Evolutionary conservation across 805 yeast genomes (phyloP), one percentile per base, ranked within the genome.

Genomic region (Spencermartinsiella europaea): DNA sequence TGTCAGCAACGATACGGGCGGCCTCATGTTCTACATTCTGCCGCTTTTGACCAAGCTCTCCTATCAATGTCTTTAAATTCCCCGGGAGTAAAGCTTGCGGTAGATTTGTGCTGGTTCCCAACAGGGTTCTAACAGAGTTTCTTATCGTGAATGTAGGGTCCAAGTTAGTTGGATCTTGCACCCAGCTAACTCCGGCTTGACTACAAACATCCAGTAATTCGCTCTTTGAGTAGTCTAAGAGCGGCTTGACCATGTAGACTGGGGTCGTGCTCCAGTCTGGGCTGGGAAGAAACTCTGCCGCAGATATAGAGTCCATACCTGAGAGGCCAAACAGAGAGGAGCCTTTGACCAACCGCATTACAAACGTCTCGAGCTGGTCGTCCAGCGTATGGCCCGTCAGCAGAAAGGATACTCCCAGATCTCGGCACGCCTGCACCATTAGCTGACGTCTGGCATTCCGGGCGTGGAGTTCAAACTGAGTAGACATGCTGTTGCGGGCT

Each of bases 341-440:
- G 22, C 73, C 71, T 1, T 62, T 45, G 1, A 66, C 44, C 42
- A 83, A 65, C 31, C 95, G 62, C 58, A 80, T 71, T 19, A 82
- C 50, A 50, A 75, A 80, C 0, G 91, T 83, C 57, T 86, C 95
- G 12, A 81, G 45, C 56, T 83, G 88, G 60, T 86, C 95, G 56
- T 85, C 79, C 40, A 69, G 56, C 53, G 80, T 85, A 55, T 86
- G 95, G 0, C 84, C 95, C 35, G 80, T 65, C 19, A 80, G 60
- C 3, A 85, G 47, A n/a, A 69, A 54, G 0, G 59, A 33, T 2
- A 74, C 64, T 0, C 56, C 60, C 2, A 63, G 45, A 1, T 59
- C 45, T 0, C 57, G 42, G 55, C 88, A 80, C 0, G 69, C 64
- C 0, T 61, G 40, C 3, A 62, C 56, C 14, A 86, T 61, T 2